phyloP scores from a whole-genome alignment of 1,139 yeast genomes.

The Yamadazyma sp. region DNA sequence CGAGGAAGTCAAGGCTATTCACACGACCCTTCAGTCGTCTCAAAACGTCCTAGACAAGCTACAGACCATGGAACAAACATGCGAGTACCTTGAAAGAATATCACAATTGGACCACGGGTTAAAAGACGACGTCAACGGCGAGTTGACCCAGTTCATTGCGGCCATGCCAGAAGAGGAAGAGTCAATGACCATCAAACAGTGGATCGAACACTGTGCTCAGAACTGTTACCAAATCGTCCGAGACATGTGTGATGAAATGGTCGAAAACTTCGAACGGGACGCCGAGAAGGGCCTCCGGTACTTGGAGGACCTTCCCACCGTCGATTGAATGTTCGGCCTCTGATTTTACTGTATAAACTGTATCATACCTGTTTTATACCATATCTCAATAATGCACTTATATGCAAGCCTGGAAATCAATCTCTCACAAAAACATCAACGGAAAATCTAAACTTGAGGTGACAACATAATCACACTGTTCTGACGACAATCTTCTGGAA shows the following conservation, averaged over 20 bases:
- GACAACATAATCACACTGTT: background rate
- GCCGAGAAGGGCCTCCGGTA: slow-evolving; percentile 40
- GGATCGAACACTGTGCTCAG: slow-evolving; percentile 59
- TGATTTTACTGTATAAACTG: no score
- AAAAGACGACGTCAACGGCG: slow-evolving; percentile 62
- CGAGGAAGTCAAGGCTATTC: background rate
- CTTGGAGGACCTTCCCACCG: slow-evolving; percentile 25
- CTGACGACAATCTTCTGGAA: background rate
- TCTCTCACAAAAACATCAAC: slow-evolving; percentile 1
- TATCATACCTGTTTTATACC: no score
- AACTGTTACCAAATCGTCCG: slow-evolving; percentile 35
- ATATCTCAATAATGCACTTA: background rate
- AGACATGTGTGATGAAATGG: slow-evolving; percentile 49
- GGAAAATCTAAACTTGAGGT: slow-evolving; percentile 1
- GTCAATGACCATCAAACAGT: slow-evolving; percentile 66
- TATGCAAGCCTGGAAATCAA: slow-evolving; percentile 1
- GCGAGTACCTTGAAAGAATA: slow-evolving; percentile 28
- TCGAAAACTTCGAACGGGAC: slow-evolving; percentile 43
- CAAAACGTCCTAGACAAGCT: slow-evolving; percentile 3
- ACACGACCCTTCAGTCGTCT: background rate
- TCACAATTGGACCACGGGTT: slow-evolving; percentile 30
- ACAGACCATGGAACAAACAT: slow-evolving; percentile 34
- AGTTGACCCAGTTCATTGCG: slow-evolving; percentile 59
- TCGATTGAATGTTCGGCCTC: no score
- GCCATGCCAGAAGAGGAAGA: slow-evolving; percentile 72